Percentiles rank a stretch among this genome's conserved stretches.
Conservation (phyloP, 768 basidiomycete species). For the Rhodotorula paludigena region DNA sequence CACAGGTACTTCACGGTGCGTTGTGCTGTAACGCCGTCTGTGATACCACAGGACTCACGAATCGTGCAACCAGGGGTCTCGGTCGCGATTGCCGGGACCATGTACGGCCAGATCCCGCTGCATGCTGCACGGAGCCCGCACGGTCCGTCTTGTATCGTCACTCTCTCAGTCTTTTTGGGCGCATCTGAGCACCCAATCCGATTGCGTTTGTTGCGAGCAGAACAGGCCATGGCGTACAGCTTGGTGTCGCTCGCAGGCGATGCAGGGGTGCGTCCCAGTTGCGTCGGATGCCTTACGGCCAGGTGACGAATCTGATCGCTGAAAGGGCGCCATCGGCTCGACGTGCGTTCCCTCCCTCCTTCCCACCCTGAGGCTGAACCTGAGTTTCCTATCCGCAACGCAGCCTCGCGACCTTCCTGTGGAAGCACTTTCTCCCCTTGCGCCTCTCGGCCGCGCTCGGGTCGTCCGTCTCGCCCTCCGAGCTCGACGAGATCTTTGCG, state of each 20-base stretch:
- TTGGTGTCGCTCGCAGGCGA: too few species aligned
- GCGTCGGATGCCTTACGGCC: neutral
- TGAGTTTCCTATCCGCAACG: accelerated
- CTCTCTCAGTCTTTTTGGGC: too few species aligned
- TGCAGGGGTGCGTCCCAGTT: neutral
- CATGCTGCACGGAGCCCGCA: too few species aligned
- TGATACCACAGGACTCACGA: too few species aligned
- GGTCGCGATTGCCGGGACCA: too few species aligned
- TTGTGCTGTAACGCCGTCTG: too few species aligned
- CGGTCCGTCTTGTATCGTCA: too few species aligned
- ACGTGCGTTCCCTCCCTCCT: neutral
- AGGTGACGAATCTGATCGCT: accelerated
- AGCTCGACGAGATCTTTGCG: neutral
- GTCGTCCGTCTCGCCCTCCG: neutral
- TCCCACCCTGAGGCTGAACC: neutral
- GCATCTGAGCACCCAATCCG: too few species aligned
- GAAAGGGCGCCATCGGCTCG: neutral
- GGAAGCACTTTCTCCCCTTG: neutral
- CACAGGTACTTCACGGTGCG: neutral
- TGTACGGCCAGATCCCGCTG: too few species aligned
- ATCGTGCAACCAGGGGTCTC: too few species aligned
- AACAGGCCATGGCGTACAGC: too few species aligned
- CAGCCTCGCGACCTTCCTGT: neutral
- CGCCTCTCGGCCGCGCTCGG: neutral
- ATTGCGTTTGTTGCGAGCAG: too few species aligned